Conservation (phyloP, 768 basidiomycete species). For the Trametes villosa region DNA sequence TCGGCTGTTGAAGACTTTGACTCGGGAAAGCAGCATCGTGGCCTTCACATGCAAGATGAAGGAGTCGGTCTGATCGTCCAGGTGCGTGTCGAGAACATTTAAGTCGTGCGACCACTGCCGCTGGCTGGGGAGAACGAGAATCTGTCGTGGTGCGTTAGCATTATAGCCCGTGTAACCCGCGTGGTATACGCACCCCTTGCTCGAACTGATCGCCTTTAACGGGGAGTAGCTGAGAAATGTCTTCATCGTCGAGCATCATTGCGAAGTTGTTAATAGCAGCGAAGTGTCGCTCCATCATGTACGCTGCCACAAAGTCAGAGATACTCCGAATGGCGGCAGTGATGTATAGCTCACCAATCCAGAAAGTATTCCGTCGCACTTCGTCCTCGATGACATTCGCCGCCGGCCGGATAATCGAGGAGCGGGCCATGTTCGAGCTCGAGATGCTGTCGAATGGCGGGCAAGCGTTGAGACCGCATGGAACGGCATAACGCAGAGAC, state of each 20-base stretch:
- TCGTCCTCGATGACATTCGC: constrained; percentile 70
- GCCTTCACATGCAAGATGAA: constrained; percentile 75
- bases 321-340: too few relatives aligned
- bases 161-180: neutral
- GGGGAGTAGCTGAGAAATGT: constrained; percentile 73
- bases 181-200: constrained; percentile 52
- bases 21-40: constrained; percentile 60
- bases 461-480: constrained; percentile 71
- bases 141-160: constrained; percentile 40
- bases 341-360: constrained; percentile 36
- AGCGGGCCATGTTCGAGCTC: constrained; percentile 51
- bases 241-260: constrained; percentile 70
- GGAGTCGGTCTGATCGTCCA: constrained; percentile 66
- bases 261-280: constrained; percentile 76
- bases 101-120: constrained; percentile 71
- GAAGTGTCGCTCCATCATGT: constrained; percentile 67
- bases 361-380: constrained; percentile 72
- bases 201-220: constrained; percentile 63
- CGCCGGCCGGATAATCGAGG: constrained; percentile 65
- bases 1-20: constrained; percentile 70
- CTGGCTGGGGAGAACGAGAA: constrained; percentile 40
- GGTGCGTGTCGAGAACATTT: constrained; percentile 64
- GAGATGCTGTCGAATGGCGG: constrained; percentile 69
- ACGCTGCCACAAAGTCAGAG: constrained; percentile 45
- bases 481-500: constrained; percentile 60